Percentiles rank a stretch among this genome's conserved stretches.
phyloP scores from a whole-genome alignment of 768 basidiomycete species.

The Trametes gibbosa region DNA sequence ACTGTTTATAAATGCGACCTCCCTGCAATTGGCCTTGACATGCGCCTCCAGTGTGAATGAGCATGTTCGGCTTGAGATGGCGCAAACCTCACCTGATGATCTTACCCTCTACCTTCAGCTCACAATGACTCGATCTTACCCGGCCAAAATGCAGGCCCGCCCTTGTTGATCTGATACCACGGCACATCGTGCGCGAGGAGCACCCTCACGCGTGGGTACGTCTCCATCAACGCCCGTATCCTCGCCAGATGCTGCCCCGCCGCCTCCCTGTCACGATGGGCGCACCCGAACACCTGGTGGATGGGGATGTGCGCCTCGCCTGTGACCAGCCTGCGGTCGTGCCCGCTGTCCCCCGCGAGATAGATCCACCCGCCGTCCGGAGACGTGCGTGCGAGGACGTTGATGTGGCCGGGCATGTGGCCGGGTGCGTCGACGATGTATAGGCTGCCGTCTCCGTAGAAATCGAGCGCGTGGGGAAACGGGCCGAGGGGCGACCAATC shows the following conservation, averaged over 20 bases:
- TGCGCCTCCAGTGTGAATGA: too few species aligned
- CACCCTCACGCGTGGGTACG: constrained; percentile 40
- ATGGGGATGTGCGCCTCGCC: constrained; percentile 40
- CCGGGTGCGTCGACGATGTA: constrained; percentile 59
- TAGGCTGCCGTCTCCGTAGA: constrained; percentile 55
- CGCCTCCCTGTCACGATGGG: constrained; percentile 41
- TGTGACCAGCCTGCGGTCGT: constrained; percentile 3
- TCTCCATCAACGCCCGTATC: constrained; percentile 33
- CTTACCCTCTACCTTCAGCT: neutral
- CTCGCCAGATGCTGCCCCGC: constrained; percentile 43
- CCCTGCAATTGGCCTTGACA: too few species aligned
- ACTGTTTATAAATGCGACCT: too few species aligned
- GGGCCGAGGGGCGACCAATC: constrained; percentile 42
- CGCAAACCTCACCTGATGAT: too few species aligned
- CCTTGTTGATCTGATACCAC: constrained; percentile 50
- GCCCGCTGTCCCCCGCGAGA: constrained; percentile 13
- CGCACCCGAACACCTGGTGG: constrained; percentile 34
- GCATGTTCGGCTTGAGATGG: too few species aligned
- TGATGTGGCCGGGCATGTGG: constrained; percentile 54
- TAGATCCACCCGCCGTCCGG: constrained; percentile 47
- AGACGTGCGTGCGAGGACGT: constrained; percentile 53
- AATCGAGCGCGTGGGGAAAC: constrained; percentile 50
- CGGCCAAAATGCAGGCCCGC: constrained; percentile 38
- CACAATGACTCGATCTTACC: constrained; percentile 19
- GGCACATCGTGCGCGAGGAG: constrained; percentile 52